phyloP scores from a whole-genome alignment of 768 basidiomycete genomes.

The Phlebiopsis flavidoalba region DNA sequence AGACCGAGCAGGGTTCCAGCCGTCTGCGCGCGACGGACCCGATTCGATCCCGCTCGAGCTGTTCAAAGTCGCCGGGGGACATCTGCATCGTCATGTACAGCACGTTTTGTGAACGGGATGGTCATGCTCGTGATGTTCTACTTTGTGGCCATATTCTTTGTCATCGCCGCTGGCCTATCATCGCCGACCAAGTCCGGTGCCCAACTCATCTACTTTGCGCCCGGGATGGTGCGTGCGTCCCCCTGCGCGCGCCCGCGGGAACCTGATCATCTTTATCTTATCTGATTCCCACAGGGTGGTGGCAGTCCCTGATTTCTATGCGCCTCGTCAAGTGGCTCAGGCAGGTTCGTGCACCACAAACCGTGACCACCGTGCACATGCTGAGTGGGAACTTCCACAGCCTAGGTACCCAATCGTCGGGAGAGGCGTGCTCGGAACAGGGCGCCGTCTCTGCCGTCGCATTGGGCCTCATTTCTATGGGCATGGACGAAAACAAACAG shows the following conservation, averaged over 20 bases:
- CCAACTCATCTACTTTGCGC: conserved; percentile 48
- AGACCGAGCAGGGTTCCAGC: conserved; percentile 16
- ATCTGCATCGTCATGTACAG: conserved; percentile 34
- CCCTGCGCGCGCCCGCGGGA: not conserved
- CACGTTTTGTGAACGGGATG: conserved; percentile 38
- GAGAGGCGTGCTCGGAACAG: conserved; percentile 36
- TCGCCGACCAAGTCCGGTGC: conserved; percentile 36
- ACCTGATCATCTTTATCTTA: not conserved
- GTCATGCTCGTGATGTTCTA: conserved; percentile 51
- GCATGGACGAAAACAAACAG: conserved; percentile 33
- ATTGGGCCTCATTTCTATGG: conserved; percentile 39
- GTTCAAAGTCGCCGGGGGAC: conserved; percentile 35
- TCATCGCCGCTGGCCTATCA: conserved; percentile 35
- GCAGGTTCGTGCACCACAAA: not conserved
- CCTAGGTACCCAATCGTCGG: conserved; percentile 23
- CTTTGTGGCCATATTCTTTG: conserved; percentile 48
- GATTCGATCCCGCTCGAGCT: conserved; percentile 43
- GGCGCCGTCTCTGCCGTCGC: conserved; percentile 31
- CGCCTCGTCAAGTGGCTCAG: conserved; percentile 27
- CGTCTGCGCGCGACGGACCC: conserved; percentile 25
- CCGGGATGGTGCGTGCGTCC: conserved; percentile 35
- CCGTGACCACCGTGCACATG: not conserved
- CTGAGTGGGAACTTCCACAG: conserved; percentile 16
- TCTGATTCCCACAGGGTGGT: conserved; percentile 26
- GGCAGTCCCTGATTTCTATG: conserved; percentile 32